Percentiles rank a stretch among this genome's conserved stretches.
Conservation (phyloP, 2,329 filamentous ascomycete species). For the Epichloe glyceriae region DNA sequence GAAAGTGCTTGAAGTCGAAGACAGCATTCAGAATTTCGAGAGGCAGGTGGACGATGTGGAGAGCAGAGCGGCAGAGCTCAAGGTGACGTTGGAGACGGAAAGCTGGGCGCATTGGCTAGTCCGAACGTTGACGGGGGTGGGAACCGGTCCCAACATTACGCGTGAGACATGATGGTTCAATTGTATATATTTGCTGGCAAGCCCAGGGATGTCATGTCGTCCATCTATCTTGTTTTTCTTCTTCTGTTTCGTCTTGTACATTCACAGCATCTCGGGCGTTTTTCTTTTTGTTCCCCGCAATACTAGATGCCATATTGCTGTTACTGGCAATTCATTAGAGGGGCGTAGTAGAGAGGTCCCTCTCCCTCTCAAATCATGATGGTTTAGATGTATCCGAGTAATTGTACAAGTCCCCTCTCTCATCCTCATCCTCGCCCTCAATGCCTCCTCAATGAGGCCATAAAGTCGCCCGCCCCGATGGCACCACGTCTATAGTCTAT, state of each 20-base stretch:
- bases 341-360: not conserved
- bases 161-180: conserved; percentile 12
- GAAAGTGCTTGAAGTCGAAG: conserved; percentile 78
- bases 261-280: not conserved
- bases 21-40: conserved; percentile 68
- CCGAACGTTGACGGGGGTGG: conserved; percentile 46
- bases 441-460: not conserved
- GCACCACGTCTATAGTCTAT: not conserved
- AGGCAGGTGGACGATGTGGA: conserved; percentile 62
- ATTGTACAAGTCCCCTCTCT: not conserved
- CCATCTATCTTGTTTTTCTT: not conserved
- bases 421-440: not conserved
- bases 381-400: not conserved
- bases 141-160: conserved; percentile 44
- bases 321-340: not conserved
- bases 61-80: conserved; percentile 47
- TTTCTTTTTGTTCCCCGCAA: not conserved
- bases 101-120: conserved; percentile 53
- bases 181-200: not conserved
- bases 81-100: conserved; percentile 48
- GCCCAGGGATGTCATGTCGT: no score
- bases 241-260: not conserved
- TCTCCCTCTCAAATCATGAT: not conserved
- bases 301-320: not conserved
- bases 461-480: not conserved